Conservation (phyloP, 495 filamentous ascomycete genomes). For the Annulohypoxylon moriforme region DNA sequence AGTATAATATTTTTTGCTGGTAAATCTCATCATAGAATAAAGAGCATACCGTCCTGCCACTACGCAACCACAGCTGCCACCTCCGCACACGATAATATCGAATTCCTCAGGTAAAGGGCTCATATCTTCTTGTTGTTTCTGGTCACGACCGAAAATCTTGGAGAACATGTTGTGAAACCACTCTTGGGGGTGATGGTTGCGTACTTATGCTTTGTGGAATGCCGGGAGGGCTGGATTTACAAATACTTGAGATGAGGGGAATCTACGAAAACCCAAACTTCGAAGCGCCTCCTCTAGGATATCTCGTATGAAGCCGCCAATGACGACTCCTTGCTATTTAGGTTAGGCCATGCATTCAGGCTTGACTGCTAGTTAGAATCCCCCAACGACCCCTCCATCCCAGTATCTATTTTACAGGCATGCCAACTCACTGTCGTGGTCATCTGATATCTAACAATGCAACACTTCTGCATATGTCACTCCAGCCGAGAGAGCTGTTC, state of each 20-base stretch:
- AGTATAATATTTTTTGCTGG: background rate
- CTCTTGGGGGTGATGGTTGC: constrained; percentile 11
- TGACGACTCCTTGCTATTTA: constrained; percentile 10
- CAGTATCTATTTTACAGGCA: constrained; percentile 11
- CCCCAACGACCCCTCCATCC: constrained; percentile 30
- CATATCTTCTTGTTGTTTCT: constrained; percentile 47
- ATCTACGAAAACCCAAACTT: constrained; percentile 17
- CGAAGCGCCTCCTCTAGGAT: constrained; percentile 2
- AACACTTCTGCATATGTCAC: constrained; percentile 40
- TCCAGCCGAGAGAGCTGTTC: constrained; percentile 18
- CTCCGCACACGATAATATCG: constrained; percentile 86
- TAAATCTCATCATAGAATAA: background rate
- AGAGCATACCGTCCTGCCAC: constrained; percentile 70
- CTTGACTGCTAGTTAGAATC: constrained; percentile 22
- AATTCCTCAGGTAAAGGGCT: constrained; percentile 73
- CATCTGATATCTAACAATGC: constrained; percentile 48
- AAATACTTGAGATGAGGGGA: constrained; percentile 44
- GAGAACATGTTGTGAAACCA: constrained; percentile 36
- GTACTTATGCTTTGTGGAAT: constrained; percentile 44
- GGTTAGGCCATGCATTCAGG: constrained; percentile 6
- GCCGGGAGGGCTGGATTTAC: constrained; percentile 18
- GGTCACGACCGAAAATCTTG: constrained; percentile 27
- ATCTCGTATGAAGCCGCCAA: constrained; percentile 32
- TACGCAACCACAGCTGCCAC: constrained; percentile 77
- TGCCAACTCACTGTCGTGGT: constrained; percentile 38